Evolutionary conservation across 148 eudicot genomes (phyloP).

Genomic region (Silene latifolia): DNA sequence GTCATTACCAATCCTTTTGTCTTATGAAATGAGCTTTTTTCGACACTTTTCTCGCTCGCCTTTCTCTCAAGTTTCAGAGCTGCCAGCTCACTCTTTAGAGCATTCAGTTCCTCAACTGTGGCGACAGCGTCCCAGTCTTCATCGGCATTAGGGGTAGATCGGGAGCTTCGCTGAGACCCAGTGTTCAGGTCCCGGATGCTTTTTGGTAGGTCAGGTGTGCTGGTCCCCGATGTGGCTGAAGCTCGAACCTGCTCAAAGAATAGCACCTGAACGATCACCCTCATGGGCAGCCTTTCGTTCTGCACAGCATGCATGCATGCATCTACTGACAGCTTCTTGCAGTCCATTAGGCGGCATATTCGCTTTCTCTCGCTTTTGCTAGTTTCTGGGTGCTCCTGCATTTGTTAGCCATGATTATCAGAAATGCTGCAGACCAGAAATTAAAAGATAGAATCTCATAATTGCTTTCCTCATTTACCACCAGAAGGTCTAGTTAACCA

Average conservation of each 20-base stretch:
- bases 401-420: not conserved
- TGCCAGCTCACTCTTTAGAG: slow-evolving; percentile 72
- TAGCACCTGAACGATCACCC: slow-evolving; percentile 85
- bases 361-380: slow-evolving; percentile 83
- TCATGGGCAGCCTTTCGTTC: slow-evolving; percentile 86
- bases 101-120: slow-evolving; percentile 69
- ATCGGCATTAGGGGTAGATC: slow-evolving; percentile 54
- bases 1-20: slow-evolving; percentile 64
- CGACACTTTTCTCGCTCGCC: slow-evolving; percentile 27
- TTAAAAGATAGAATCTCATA: not conserved
- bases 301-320: slow-evolving; percentile 95
- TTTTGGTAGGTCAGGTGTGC: slow-evolving; percentile 85
- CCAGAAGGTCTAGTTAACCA: no score
- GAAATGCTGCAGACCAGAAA: not conserved
- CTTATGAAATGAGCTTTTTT: slow-evolving; percentile 52
- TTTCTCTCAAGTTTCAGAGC: slow-evolving; percentile 55
- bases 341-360: slow-evolving; percentile 82
- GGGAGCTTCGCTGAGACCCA: slow-evolving; percentile 60
- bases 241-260: slow-evolving; percentile 92
- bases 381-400: slow-evolving; percentile 87
- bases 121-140: slow-evolving; percentile 96
- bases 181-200: slow-evolving; percentile 55
- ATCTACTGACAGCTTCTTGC: slow-evolving; percentile 92
- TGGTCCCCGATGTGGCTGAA: slow-evolving; percentile 72
- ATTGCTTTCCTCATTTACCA: not conserved